Evolutionary conservation across 2,329 filamentous ascomycete genomes (phyloP).

Genomic region (Paraconiothyrium sp.): DNA sequence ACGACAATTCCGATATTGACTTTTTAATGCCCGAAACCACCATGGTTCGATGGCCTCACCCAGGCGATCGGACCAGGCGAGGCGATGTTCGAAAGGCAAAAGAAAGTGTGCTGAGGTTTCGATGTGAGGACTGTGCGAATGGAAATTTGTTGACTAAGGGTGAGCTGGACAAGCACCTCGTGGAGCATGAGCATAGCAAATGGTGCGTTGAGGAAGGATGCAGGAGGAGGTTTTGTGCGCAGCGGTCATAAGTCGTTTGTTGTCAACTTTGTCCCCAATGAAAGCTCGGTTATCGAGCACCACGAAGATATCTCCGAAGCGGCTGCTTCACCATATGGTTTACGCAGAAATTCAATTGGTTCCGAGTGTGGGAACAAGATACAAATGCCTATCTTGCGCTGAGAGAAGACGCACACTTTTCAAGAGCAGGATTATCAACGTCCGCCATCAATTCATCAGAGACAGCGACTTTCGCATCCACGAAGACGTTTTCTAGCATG

Average conservation of each 20-base stretch:
- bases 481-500: background rate
- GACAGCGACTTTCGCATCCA: background rate
- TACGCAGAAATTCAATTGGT: background rate
- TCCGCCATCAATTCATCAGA: too few species aligned
- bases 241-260: constrained; percentile 7
- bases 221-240: constrained; percentile 37
- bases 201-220: constrained; percentile 29
- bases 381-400: too few species aligned
- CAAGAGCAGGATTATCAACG: too few species aligned
- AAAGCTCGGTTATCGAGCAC: background rate
- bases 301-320: background rate
- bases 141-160: constrained; percentile 35
- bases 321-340: background rate
- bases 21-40: constrained; percentile 38
- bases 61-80: constrained; percentile 21
- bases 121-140: constrained; percentile 34
- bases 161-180: constrained; percentile 35
- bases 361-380: too few species aligned
- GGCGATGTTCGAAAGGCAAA: constrained; percentile 25
- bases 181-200: constrained; percentile 37
- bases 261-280: background rate
- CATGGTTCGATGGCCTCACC: constrained; percentile 35
- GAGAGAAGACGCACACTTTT: too few species aligned
- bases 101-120: constrained; percentile 25
- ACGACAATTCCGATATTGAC: constrained; percentile 17